Conservation (phyloP, 1,284 basidiomycete genomes). For the Rugosomyces carneus region DNA sequence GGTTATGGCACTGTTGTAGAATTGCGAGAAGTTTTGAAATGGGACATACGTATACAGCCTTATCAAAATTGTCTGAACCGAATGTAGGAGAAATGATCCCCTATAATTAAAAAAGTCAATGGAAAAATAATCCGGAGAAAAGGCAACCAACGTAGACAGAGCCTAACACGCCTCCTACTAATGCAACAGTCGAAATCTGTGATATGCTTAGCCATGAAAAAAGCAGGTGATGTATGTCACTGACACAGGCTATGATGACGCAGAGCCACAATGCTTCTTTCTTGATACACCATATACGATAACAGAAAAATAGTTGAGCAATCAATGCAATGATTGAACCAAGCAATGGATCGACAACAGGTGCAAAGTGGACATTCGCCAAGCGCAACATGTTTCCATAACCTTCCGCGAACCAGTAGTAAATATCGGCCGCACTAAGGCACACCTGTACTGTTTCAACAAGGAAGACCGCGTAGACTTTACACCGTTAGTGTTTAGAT, state of each 20-base stretch:
- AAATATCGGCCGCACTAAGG: constrained; percentile 18
- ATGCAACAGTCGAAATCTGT: constrained; percentile 11
- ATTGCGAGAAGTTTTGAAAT: too few species aligned
- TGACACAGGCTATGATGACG: constrained; percentile 13
- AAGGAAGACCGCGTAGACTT: constrained; percentile 18
- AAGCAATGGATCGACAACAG: constrained; percentile 18
- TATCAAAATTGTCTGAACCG: too few species aligned
- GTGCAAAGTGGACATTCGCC: constrained; percentile 5
- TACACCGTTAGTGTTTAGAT: neutral
- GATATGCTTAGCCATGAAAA: neutral
- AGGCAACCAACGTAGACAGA: too few species aligned
- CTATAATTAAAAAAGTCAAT: too few species aligned
- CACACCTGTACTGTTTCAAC: constrained; percentile 17
- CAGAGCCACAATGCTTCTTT: constrained; percentile 9
- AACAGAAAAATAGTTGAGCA: constrained; percentile 21
- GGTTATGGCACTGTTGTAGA: too few species aligned
- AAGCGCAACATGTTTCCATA: constrained; percentile 19
- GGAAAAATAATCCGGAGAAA: too few species aligned
- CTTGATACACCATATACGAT: constrained; percentile 20
- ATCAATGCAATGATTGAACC: constrained; percentile 20
- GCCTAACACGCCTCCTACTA: neutral
- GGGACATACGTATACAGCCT: neutral
- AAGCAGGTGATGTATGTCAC: neutral
- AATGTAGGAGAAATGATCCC: too few species aligned
- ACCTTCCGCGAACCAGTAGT: constrained; percentile 19